Evolutionary conservation across 2,329 filamentous ascomycete genomes (phyloP), one percentile per base, ranked within the genome.

Genomic region (Trichoderma endophyticum): DNA sequence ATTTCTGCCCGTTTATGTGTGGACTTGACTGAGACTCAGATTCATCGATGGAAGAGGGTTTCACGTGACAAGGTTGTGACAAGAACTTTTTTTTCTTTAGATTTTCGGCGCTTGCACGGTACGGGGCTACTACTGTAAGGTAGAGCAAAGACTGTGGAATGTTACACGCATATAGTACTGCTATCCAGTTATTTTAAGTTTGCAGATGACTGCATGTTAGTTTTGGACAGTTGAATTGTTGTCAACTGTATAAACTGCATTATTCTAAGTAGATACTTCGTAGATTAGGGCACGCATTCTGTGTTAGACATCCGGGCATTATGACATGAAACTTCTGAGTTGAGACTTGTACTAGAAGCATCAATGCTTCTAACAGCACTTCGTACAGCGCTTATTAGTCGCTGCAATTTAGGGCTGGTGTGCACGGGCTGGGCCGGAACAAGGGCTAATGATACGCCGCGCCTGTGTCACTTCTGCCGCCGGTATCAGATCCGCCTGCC

Each of bases 11-110:
- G 61, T 60, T 63, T 69, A 70, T 54, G 70, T 64, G 70, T 72
- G 11, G 5, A 18, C 11, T 54, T 66, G 60, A 65, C 54, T 63
- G 67, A 48, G n/a, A 34, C 30, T 60, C 28, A 21, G 57, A 57
- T 67, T 72, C 67, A 69, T 62, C 57, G 71, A 43, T n/a, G 6
- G 26, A 51, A 15, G 56, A 43, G 36, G 71, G 64, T 48, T 56
- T 18, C 71, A 72, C 71, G 71, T 72, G 71, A 72, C 65, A 32
- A 56, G 70, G 12, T 24, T 34, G 28, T 57, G 59, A 60, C 34
- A 43, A 68, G 57, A 67, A 57, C 61, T 68, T 72, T 72, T 68
- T 68, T 28, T 62, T 69, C 39, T 30, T n/a, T n/a, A n/a, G n/a
- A 56, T 36, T 64, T 61, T 64, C 57, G 43, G 43, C 60, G 68